These are phyloP conservation scores for Candida mattraensis DNA, from an alignment of 805 yeast species.

Conservation along the genomic window DNA sequence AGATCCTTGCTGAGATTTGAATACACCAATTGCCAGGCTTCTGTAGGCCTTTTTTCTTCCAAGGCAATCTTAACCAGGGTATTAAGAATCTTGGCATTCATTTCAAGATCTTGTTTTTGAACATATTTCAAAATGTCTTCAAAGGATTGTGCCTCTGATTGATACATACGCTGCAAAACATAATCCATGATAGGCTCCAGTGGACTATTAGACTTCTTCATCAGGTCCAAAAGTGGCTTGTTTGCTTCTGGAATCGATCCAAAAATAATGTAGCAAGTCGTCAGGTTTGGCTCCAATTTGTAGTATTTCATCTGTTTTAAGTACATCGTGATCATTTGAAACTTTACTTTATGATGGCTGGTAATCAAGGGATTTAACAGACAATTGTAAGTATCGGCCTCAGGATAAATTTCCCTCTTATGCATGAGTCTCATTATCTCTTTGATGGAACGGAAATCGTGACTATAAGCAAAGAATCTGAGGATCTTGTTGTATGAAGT, in stretches of 20 bases:
- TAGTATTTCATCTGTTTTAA: slow-evolving; percentile 18
- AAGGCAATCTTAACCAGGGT: slow-evolving; percentile 12
- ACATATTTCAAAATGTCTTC: slow-evolving; percentile 7
- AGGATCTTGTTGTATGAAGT: slow-evolving; percentile 21
- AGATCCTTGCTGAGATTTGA: slow-evolving; percentile 1
- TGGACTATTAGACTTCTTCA: slow-evolving; percentile 9
- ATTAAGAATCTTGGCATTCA: slow-evolving; percentile 11
- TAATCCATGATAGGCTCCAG: slow-evolving; percentile 16
- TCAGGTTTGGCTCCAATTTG: slow-evolving; percentile 17
- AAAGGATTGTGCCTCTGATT: slow-evolving; percentile 3
- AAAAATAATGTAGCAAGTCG: slow-evolving; percentile 26
- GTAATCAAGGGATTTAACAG: slow-evolving; percentile 18
- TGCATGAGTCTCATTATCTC: slow-evolving; percentile 10
- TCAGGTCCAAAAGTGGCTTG: slow-evolving; percentile 10
- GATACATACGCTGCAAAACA: slow-evolving; percentile 7
- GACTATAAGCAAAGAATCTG: slow-evolving; percentile 11
- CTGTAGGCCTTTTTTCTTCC: slow-evolving; percentile 11
- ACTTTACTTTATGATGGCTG: slow-evolving; percentile 7
- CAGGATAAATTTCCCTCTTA: slow-evolving; percentile 10
- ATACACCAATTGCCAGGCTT: slow-evolving; percentile 16
- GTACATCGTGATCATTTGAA: slow-evolving; percentile 14
- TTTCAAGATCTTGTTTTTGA: not conserved
- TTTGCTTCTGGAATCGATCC: slow-evolving; percentile 8
- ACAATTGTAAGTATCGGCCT: slow-evolving; percentile 18
- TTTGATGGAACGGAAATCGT: slow-evolving; percentile 12